These are phyloP conservation scores for Boletus sp. DNA, from an alignment of 768 basidiomycete species.

Conservation along the genomic window DNA sequence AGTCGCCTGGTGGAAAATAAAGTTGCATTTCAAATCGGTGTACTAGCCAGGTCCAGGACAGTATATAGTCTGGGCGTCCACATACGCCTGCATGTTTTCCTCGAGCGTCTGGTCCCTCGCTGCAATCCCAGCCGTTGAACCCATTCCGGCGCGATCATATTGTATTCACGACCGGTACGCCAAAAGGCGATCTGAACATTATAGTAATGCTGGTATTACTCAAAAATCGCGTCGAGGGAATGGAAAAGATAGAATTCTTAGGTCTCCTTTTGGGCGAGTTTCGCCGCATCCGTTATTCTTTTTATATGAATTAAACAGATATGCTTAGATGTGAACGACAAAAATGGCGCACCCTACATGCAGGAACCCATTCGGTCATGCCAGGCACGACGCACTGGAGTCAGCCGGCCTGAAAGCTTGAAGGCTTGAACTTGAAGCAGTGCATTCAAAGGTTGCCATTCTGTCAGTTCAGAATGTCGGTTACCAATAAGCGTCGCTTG, in stretches of 20 bases:
- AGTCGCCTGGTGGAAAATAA: too few species aligned
- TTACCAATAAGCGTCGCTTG: too few species aligned
- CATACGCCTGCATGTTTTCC: background rate
- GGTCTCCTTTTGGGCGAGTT: background rate
- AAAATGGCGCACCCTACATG: background rate
- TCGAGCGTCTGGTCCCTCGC: background rate
- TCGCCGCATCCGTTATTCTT: background rate
- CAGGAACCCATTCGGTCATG: background rate
- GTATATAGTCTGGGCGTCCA: too few species aligned
- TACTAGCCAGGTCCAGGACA: too few species aligned
- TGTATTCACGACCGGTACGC: background rate
- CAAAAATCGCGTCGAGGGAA: background rate
- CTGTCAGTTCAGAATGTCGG: too few species aligned
- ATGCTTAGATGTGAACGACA: background rate
- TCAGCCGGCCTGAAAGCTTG: too few species aligned
- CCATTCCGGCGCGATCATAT: background rate
- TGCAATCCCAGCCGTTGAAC: background rate
- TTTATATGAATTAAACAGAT: background rate
- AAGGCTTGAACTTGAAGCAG: too few species aligned
- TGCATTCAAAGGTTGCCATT: too few species aligned
- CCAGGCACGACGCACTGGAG: conserved; percentile 4
- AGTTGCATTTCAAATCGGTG: too few species aligned
- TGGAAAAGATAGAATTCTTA: conserved; percentile 6
- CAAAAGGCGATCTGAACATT: background rate
- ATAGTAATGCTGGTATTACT: background rate